Evolutionary conservation across 441 rosid genomes (phyloP).

Genomic region (Pelargonium cotyledonis): DNA sequence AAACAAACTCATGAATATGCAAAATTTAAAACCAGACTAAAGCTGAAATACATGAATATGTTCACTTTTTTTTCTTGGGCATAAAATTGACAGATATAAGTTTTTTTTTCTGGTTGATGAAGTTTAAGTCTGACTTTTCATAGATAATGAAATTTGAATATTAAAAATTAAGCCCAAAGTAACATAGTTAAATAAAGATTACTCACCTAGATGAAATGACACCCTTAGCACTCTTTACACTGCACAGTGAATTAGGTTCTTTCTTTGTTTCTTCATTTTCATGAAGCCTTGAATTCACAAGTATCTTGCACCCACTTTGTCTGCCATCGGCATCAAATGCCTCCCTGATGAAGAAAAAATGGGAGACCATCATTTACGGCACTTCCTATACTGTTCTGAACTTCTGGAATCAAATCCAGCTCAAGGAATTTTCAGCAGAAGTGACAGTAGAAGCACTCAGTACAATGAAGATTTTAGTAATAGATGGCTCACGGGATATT

Average conservation of each 20-base stretch:
- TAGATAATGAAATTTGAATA: not conserved
- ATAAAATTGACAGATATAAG: not conserved
- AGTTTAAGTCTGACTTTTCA: not conserved
- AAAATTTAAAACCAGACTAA: too few relatives aligned
- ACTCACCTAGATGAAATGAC: slow-evolving; percentile 21
- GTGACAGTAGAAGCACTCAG: too few relatives aligned
- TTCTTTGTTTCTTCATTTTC: slow-evolving; percentile 29
- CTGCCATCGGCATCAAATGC: slow-evolving; percentile 16
- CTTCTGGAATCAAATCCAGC: slow-evolving; percentile 2
- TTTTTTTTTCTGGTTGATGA: not conserved
- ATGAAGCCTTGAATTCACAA: slow-evolving; percentile 25
- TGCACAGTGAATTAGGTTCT: slow-evolving; percentile 28
- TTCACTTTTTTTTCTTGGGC: not conserved
- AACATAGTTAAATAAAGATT: slow-evolving; percentile 3
- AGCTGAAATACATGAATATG: not conserved
- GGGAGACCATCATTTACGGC: slow-evolving; percentile 10
- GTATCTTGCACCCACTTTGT: slow-evolving; percentile 26
- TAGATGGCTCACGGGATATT: slow-evolving; percentile 26
- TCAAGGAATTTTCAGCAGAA: too few relatives aligned
- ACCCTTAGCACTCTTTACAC: slow-evolving; percentile 26
- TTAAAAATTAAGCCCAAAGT: not conserved
- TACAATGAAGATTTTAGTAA: slow-evolving; percentile 10
- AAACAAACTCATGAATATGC: too few relatives aligned
- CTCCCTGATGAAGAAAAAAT: slow-evolving; percentile 24
- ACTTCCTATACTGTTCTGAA: not conserved